These are phyloP conservation scores for Strobilomyces confusus DNA, from an alignment of 768 basidiomycete genomes.

Conservation along the genomic window DNA sequence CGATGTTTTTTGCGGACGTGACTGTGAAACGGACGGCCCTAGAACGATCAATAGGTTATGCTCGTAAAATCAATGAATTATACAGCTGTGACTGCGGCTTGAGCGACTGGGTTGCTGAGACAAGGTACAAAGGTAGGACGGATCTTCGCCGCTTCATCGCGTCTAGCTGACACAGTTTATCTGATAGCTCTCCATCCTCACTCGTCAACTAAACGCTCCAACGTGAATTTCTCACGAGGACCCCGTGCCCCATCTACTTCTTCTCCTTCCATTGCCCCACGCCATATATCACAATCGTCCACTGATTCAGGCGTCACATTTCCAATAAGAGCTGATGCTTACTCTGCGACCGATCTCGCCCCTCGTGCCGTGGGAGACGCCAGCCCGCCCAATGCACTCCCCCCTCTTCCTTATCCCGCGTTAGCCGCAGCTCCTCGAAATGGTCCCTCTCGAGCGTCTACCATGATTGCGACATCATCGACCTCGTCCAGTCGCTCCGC, in stretches of 20 bases:
- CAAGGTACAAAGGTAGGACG: constrained; percentile 49
- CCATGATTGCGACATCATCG: constrained; percentile 37
- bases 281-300: constrained; percentile 69
- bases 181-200: constrained; percentile 20
- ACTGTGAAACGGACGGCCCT: constrained; percentile 46
- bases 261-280: constrained; percentile 49
- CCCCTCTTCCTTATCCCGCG: constrained; percentile 72
- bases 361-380: constrained; percentile 43
- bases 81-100: constrained; percentile 73
- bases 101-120: constrained; percentile 65
- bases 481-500: constrained; percentile 47
- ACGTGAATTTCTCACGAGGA: constrained; percentile 19
- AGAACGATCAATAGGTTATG: constrained; percentile 73
- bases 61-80: constrained; percentile 80
- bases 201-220: constrained; percentile 26
- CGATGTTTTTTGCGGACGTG: constrained; percentile 71
- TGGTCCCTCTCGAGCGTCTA: constrained; percentile 28
- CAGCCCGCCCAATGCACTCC: constrained; percentile 50
- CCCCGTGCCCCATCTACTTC: constrained; percentile 35
- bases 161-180: constrained; percentile 3
- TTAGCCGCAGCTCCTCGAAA: constrained; percentile 40
- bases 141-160: not conserved
- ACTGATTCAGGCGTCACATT: constrained; percentile 75
- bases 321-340: constrained; percentile 75
- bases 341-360: constrained; percentile 71